Conservation (phyloP, 2,329 filamentous ascomycete species). For the Cephalotrichum gorgonifer region DNA sequence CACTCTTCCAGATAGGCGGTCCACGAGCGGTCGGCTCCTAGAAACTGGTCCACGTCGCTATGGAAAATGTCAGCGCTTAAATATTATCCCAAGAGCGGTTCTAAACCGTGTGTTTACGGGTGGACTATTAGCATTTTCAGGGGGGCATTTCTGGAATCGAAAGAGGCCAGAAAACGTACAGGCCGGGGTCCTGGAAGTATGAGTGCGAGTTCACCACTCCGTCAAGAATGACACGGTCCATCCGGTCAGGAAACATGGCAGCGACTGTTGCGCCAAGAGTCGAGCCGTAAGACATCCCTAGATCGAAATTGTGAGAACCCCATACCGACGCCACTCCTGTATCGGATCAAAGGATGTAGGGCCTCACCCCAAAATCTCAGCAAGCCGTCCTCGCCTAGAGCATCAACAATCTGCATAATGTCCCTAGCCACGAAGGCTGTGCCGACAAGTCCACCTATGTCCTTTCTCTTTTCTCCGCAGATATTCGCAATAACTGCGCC, state of each 20-base stretch:
- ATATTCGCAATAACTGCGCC: conserved; percentile 9
- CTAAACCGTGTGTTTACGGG: too few species aligned
- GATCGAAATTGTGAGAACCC: not conserved
- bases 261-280: conserved; percentile 25
- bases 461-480: conserved; percentile 14
- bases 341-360: not conserved
- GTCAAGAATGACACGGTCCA: conserved; percentile 27
- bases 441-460: conserved; percentile 15
- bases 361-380: conserved; percentile 23
- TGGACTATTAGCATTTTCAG: too few species aligned
- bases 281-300: conserved; percentile 29
- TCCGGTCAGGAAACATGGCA: conserved; percentile 29
- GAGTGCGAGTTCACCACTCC: conserved; percentile 20
- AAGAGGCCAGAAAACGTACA: not conserved
- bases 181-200: conserved; percentile 12
- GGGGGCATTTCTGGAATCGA: not conserved
- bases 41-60: conserved; percentile 11
- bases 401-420: conserved; percentile 26
- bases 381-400: conserved; percentile 24
- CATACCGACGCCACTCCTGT: not conserved
- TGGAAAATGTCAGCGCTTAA: not conserved
- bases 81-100: not conserved
- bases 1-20: not conserved
- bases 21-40: not conserved
- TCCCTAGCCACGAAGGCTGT: conserved; percentile 25